Percentiles rank a stretch among this genome's conserved stretches.
Conservation (phyloP, 768 basidiomycete species). For the Pleurotus ostreatus region DNA sequence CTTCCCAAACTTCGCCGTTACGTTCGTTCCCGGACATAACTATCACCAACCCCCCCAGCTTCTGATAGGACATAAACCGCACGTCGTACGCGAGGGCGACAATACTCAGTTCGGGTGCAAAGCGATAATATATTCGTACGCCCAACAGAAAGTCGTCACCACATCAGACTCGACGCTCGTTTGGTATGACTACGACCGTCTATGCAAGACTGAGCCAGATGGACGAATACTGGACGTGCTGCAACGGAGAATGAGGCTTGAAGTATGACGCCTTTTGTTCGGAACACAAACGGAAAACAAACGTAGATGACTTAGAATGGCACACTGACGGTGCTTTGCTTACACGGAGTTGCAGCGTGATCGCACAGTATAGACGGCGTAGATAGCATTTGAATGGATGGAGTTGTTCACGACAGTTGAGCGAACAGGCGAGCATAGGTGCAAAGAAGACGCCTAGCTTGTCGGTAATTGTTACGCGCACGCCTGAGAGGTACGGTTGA, state of each 20-base stretch:
- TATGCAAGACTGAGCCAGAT: slow-evolving; percentile 62
- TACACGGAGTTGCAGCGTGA: no score
- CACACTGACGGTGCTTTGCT: no score
- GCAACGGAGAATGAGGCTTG: background rate
- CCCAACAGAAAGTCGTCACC: slow-evolving; percentile 59
- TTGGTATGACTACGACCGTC: slow-evolving; percentile 74
- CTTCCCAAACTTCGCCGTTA: background rate
- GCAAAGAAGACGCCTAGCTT: no score
- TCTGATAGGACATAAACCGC: slow-evolving; percentile 58
- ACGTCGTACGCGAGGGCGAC: slow-evolving; percentile 24
- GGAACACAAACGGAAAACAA: no score
- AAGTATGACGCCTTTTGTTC: background rate
- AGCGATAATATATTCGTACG: slow-evolving; percentile 60
- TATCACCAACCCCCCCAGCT: slow-evolving; percentile 33
- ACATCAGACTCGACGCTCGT: slow-evolving; percentile 62
- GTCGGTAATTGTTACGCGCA: no score
- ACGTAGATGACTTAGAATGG: no score
- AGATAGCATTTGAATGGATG: no score
- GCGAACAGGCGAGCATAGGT: no score
- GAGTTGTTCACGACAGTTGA: no score
- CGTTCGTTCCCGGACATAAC: background rate
- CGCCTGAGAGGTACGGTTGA: no score
- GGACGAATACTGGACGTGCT: slow-evolving; percentile 36
- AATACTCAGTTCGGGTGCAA: slow-evolving; percentile 41
- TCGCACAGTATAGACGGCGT: no score